Evolutionary conservation across 768 basidiomycete genomes (phyloP).

Genomic region (Gloeopeniophorella convolvens): DNA sequence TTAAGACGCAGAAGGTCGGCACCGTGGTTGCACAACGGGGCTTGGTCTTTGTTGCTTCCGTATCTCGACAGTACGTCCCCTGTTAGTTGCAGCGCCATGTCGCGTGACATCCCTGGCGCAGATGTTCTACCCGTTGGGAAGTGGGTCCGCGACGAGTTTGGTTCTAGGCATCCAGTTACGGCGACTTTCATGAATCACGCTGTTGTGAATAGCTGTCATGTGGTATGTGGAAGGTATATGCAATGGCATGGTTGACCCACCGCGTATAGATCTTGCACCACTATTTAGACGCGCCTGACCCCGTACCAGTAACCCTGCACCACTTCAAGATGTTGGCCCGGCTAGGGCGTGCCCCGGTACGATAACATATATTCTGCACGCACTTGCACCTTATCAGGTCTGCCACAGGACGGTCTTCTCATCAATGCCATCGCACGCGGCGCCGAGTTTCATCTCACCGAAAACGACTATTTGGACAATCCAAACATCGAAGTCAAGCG

Average conservation of each 20-base stretch:
- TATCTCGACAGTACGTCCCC: slow-evolving; percentile 50
- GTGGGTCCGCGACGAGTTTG: slow-evolving; percentile 56
- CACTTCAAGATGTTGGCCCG: slow-evolving; percentile 72
- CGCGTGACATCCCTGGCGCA: too few species aligned
- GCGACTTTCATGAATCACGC: slow-evolving; percentile 71
- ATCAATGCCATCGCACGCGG: slow-evolving; percentile 59
- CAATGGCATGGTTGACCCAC: slow-evolving; percentile 42
- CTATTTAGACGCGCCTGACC: slow-evolving; percentile 26
- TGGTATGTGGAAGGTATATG: slow-evolving; percentile 24
- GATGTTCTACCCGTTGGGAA: slow-evolving; percentile 51
- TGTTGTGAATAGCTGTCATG: slow-evolving; percentile 55
- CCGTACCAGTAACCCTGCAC: slow-evolving; percentile 66
- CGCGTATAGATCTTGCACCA: slow-evolving; percentile 28
- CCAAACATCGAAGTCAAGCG: slow-evolving; percentile 16
- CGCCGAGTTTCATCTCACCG: slow-evolving; percentile 61
- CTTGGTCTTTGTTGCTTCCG: slow-evolving; percentile 38
- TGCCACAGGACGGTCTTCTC: slow-evolving; percentile 51
- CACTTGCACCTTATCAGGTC: slow-evolving; percentile 1
- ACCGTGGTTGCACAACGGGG: neutral
- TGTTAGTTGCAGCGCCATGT: too few species aligned
- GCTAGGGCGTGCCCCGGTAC: slow-evolving; percentile 53
- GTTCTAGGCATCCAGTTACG: slow-evolving; percentile 47
- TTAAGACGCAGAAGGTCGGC: slow-evolving; percentile 48
- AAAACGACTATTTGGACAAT: slow-evolving; percentile 54
- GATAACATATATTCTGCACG: slow-evolving; percentile 22